Conservation (phyloP, 257 asterid species). For the Perilla frutescens region DNA sequence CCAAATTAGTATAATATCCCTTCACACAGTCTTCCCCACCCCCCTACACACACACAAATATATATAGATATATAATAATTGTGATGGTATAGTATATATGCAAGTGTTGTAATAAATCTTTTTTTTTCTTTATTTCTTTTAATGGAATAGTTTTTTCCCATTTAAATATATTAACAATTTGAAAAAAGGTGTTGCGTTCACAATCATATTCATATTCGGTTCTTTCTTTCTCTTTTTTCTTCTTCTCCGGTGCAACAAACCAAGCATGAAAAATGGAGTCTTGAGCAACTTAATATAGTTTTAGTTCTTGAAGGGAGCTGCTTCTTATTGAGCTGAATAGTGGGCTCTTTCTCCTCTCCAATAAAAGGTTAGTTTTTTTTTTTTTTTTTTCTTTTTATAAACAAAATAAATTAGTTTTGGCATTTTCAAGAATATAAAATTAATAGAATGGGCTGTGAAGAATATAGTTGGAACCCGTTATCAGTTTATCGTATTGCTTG, state of each 20-base stretch:
- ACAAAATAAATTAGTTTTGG: background rate
- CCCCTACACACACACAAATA: background rate
- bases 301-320: constrained; percentile 37
- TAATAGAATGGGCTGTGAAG: constrained; percentile 15
- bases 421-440: constrained; percentile 28
- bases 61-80: constrained; percentile 8
- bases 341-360: constrained; percentile 37
- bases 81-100: constrained; percentile 13
- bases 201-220: constrained; percentile 54
- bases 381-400: constrained; percentile 13
- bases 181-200: constrained; percentile 53
- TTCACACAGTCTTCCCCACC: constrained; percentile 24
- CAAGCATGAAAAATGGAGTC: constrained; percentile 40
- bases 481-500: constrained; percentile 26
- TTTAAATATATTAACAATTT: constrained; percentile 48
- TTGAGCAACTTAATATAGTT: constrained; percentile 35
- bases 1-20: constrained; percentile 34
- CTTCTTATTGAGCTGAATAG: constrained; percentile 39
- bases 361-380: constrained; percentile 43
- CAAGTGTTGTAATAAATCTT: constrained; percentile 10
- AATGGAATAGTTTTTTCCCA: constrained; percentile 32
- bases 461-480: constrained; percentile 22
- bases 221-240: constrained; percentile 38
- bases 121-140: background rate
- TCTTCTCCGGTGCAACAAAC: constrained; percentile 38